phyloP scores from a whole-genome alignment of 2,329 filamentous ascomycete genomes.

The Capronia americana region DNA sequence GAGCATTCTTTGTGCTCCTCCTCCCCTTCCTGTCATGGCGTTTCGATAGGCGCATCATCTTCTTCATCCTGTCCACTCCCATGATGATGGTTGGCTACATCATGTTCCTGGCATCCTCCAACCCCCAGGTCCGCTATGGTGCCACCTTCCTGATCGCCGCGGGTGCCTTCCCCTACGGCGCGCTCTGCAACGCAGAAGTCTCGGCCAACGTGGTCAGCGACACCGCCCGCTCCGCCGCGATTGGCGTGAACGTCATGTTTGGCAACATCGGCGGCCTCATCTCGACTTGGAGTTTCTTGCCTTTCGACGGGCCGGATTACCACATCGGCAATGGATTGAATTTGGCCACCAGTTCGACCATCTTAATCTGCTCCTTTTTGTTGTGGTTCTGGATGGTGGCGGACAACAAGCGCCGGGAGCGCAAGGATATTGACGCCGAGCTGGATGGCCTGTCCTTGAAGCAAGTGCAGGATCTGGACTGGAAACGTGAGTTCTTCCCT shows the following conservation, averaged over 20 bases:
- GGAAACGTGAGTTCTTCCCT: conserved; percentile 69
- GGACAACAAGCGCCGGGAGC: conserved; percentile 66
- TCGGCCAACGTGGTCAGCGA: conserved; percentile 75
- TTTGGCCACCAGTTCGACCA: conserved; percentile 64
- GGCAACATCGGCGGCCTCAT: conserved; percentile 75
- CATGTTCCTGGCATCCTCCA: conserved; percentile 68
- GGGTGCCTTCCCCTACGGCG: conserved; percentile 68
- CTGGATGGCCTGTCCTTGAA: conserved; percentile 60
- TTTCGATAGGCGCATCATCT: conserved; percentile 64
- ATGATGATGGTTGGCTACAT: conserved; percentile 73
- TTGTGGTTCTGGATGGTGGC: conserved; percentile 66
- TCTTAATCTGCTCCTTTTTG: conserved; percentile 58
- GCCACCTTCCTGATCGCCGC: conserved; percentile 73
- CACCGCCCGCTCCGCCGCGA: conserved; percentile 70
- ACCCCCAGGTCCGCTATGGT: conserved; percentile 66
- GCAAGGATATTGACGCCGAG: conserved; percentile 62
- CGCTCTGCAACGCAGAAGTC: conserved; percentile 70
- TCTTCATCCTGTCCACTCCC: conserved; percentile 66
- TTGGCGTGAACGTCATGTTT: conserved; percentile 72
- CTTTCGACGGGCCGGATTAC: conserved; percentile 69
- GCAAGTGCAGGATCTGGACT: conserved; percentile 67
- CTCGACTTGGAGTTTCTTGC: conserved; percentile 69
- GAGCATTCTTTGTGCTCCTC: conserved; percentile 68
- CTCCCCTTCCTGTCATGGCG: conserved; percentile 68
- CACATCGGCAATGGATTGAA: conserved; percentile 76